Evolutionary conservation across 2,329 filamentous ascomycete species (phyloP).

Genomic region (Dactylellina drechsleri): DNA sequence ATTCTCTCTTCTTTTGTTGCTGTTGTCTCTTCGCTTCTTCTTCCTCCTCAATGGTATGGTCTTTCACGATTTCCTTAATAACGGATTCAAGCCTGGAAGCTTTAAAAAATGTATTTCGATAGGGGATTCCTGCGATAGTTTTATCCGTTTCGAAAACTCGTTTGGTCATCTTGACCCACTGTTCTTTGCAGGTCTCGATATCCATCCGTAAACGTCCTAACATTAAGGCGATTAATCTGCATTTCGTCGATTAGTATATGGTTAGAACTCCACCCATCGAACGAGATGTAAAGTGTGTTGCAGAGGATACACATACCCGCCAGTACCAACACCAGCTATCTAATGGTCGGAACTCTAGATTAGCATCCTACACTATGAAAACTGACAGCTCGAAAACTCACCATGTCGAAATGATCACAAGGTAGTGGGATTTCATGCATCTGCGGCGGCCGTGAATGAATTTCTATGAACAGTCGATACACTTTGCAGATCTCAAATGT

Average conservation of each 20-base stretch:
- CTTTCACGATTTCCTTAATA: conserved; percentile 84
- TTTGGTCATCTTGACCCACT: conserved; percentile 92
- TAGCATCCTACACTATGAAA: background rate
- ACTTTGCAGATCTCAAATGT: conserved; percentile 32
- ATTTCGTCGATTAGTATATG: background rate
- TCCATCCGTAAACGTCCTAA: conserved; percentile 90
- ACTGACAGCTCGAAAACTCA: conserved; percentile 9
- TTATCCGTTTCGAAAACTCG: conserved; percentile 98
- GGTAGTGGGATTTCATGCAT: conserved; percentile 53
- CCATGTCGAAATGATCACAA: conserved; percentile 53
- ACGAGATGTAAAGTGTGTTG: conserved; percentile 16
- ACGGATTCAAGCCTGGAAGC: conserved; percentile 93
- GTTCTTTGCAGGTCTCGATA: conserved; percentile 93
- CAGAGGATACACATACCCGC: conserved; percentile 33
- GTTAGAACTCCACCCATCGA: background rate
- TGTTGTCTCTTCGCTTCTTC: conserved; percentile 59
- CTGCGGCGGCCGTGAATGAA: conserved; percentile 46
- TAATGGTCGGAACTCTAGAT: conserved; percentile 9
- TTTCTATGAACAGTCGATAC: conserved; percentile 52
- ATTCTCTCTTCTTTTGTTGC: conserved; percentile 18
- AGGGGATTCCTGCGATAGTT: conserved; percentile 93
- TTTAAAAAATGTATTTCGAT: conserved; percentile 89
- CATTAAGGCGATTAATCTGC: conserved; percentile 69
- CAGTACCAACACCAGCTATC: conserved; percentile 53
- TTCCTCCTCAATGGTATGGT: conserved; percentile 78